A percentile compares a stretch with the other conserved stretches of the same genome.
These are phyloP conservation scores for Raphanus raphanistrum DNA, from an alignment of 345 rosid genomes.

Conservation along the genomic window DNA sequence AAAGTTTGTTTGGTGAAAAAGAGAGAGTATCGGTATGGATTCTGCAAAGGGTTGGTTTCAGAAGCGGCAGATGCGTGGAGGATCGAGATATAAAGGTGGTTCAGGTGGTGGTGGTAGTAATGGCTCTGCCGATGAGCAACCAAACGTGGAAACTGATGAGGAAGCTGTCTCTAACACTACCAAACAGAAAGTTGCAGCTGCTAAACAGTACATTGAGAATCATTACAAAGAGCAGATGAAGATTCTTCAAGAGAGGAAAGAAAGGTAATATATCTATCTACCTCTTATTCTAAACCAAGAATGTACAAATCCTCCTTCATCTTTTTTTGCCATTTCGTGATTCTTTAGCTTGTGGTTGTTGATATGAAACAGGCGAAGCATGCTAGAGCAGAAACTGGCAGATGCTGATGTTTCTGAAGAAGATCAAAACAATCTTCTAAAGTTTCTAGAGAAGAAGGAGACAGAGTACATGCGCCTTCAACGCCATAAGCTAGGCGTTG, in stretches of 20 bases:
- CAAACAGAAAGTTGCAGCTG: conserved; percentile 75
- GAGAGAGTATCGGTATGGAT: conserved; percentile 50
- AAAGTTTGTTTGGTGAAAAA: background rate
- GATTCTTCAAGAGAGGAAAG: conserved; percentile 75
- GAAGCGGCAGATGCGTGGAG: conserved; percentile 54
- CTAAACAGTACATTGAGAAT: conserved; percentile 83
- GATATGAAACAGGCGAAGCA: conserved; percentile 49
- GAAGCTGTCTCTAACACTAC: conserved; percentile 59
- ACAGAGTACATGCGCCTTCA: conserved; percentile 97
- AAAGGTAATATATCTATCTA: conserved; percentile 46
- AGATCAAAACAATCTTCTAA: conserved; percentile 87
- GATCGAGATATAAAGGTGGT: conserved; percentile 45
- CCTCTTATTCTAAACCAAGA: background rate
- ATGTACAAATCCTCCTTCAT: background rate
- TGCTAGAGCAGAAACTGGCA: conserved; percentile 83
- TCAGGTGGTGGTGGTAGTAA: conserved; percentile 36
- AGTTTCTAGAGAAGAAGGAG: conserved; percentile 89
- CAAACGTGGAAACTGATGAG: conserved; percentile 31
- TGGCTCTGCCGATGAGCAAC: conserved; percentile 35
- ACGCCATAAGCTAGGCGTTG: conserved; percentile 90
- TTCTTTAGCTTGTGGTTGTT: background rate
- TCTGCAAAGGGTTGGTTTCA: conserved; percentile 81
- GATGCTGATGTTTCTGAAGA: conserved; percentile 97
- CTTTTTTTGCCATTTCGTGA: background rate
- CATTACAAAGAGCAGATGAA: conserved; percentile 87